These are phyloP conservation scores for Ophiocordyceps sinensis DNA, from an alignment of 2,329 filamentous ascomycete species.

Conservation along the genomic window DNA sequence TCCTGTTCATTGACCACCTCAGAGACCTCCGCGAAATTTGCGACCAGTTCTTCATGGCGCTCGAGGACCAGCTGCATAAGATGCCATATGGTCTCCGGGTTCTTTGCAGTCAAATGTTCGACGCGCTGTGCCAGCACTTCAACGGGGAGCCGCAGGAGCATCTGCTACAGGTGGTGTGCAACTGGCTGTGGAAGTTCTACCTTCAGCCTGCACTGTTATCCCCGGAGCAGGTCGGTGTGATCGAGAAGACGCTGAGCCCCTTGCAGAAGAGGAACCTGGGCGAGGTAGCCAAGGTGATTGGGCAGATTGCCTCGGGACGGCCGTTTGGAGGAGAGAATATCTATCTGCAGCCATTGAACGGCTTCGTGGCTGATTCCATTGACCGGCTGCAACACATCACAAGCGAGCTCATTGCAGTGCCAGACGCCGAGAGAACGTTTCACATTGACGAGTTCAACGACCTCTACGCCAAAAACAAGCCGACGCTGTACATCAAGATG, in stretches of 20 bases:
- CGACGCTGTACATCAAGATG: slow-evolving; percentile 98
- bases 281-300: slow-evolving; percentile 82
- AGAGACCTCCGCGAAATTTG: slow-evolving; percentile 89
- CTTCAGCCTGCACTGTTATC: slow-evolving; percentile 78
- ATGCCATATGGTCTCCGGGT: slow-evolving; percentile 92
- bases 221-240: slow-evolving; percentile 84
- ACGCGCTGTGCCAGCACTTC: slow-evolving; percentile 63
- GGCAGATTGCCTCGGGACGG: slow-evolving; percentile 76
- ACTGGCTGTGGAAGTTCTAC: slow-evolving; percentile 93
- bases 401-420: slow-evolving; percentile 64
- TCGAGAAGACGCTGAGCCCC: slow-evolving; percentile 77
- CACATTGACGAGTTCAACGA: slow-evolving; percentile 99
- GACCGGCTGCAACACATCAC: slow-evolving; percentile 65
- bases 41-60: slow-evolving; percentile 69
- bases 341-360: slow-evolving; percentile 89
- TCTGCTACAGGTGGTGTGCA: slow-evolving; percentile 68
- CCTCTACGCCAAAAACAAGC: slow-evolving; percentile 88
- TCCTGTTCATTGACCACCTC: slow-evolving; percentile 85
- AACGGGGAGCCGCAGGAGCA: slow-evolving; percentile 63
- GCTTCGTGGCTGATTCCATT: slow-evolving; percentile 74
- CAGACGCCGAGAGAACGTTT: slow-evolving; percentile 79
- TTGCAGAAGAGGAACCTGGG: slow-evolving; percentile 84
- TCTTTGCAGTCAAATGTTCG: slow-evolving; percentile 73
- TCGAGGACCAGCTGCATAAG: slow-evolving; percentile 71
- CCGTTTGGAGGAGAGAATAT: slow-evolving; percentile 90